Conservation (phyloP, 176 grass and related monocot species). For the Elaeis guineensis region DNA sequence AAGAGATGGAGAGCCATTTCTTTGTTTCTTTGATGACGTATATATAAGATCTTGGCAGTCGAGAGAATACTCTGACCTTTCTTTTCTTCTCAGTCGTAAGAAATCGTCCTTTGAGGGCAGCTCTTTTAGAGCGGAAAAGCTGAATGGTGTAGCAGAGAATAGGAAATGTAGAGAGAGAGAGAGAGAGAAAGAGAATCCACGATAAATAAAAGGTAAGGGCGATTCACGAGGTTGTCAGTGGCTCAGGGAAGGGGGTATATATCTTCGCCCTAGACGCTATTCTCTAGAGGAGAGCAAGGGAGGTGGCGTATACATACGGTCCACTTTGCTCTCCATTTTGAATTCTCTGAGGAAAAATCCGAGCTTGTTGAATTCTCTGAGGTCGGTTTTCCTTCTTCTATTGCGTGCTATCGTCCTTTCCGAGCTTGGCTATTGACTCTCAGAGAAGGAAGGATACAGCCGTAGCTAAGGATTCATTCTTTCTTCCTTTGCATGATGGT, state of each 20-base stretch:
- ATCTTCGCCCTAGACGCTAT: neutral
- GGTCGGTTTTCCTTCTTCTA: too few species aligned
- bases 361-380: neutral
- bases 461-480: too few species aligned
- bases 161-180: slow-evolving; percentile 7
- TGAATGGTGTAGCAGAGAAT: too few species aligned
- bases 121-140: too few species aligned
- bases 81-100: neutral
- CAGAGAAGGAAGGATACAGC: too few species aligned
- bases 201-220: neutral
- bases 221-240: slow-evolving; percentile 1
- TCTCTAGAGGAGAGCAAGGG: neutral
- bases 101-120: slow-evolving; percentile 1
- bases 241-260: neutral
- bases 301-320: neutral
- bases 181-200: slow-evolving; percentile 1
- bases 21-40: slow-evolving; percentile 34
- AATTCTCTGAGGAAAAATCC: neutral
- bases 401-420: too few species aligned
- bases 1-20: slow-evolving; percentile 9
- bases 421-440: too few species aligned
- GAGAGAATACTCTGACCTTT: slow-evolving; percentile 4
- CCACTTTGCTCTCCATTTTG: neutral
- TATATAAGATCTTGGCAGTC: slow-evolving; percentile 24
- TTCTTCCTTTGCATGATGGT: too few species aligned